Evolutionary conservation across 495 filamentous ascomycete species (phyloP), one percentile per base, ranked within the genome.

Genomic region (Talaromyces ruber): DNA sequence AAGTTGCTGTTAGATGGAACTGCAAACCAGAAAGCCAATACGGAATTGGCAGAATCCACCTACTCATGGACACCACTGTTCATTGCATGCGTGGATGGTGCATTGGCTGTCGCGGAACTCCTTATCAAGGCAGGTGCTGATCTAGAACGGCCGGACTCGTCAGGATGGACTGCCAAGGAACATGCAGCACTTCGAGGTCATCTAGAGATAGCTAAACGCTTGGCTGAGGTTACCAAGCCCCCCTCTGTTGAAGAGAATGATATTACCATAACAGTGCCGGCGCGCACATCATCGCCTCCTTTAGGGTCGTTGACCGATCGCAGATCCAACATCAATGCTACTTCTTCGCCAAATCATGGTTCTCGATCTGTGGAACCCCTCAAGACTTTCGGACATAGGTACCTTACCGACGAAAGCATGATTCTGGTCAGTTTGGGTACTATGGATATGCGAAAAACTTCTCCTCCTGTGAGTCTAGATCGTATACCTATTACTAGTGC

Each of bases 11-110:
- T 98, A 9, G 76, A 86, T 7, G 91, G 89, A 12, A 86, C 84
- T 0, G 66, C 77, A 7, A 75, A 82, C 29, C 89, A 92, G 63
- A 90, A 86, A 63, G 85, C 86, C 0, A 76, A 98, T 65, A 73
- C 90, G 3, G 90, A 96, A 61, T 70, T 96, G 30, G 74, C 84
- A 0, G 94, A 98, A 68, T 88, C 88, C 51, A 89, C 86, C 0
- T 98, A 94, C 68, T 86, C 86, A 1, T 98, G 95, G 93, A 97
- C 93, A 0, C 91, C 95, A 5, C 74, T 98, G 4, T 95, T 97
- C 65, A 84, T 95, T 64, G 92, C 95, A 16, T 88, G 88, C 62
- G 93, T 98, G 0, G 93, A 98, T 63, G 92, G 92, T 0, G 84
- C 89, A 60, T 69, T 92, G 32, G 71, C 80, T 0, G 83, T 95